Percentiles rank a stretch among this genome's conserved stretches.
Evolutionary conservation across 2,329 filamentous ascomycete genomes (phyloP).

Genomic region (Colletotrichum sp.): DNA sequence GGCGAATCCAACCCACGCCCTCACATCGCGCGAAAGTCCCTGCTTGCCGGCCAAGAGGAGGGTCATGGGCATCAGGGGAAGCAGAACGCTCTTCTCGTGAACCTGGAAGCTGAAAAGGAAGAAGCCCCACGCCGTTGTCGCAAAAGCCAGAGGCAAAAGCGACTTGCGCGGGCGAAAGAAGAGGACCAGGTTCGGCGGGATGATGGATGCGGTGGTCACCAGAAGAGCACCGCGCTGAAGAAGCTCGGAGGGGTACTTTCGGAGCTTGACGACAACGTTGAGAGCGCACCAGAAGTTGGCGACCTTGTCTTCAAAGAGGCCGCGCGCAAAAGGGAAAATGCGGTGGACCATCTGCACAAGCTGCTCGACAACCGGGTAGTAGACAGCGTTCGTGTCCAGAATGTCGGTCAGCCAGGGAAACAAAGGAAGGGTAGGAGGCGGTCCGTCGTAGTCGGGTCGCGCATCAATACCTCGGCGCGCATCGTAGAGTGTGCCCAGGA

Average conservation of each 20-base stretch:
- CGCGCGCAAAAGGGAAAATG: conserved; percentile 95
- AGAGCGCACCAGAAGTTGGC: conserved; percentile 97
- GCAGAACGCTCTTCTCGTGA: conserved; percentile 94
- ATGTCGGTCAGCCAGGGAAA: conserved; percentile 63
- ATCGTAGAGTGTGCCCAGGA: conserved; percentile 75
- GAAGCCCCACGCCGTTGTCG: conserved; percentile 92
- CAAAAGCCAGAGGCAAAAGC: conserved; percentile 79
- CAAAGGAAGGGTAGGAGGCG: conserved; percentile 66
- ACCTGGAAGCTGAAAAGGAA: conserved; percentile 98
- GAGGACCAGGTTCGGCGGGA: conserved; percentile 79
- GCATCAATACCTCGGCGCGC: conserved; percentile 66
- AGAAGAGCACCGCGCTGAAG: conserved; percentile 79
- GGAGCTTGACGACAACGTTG: conserved; percentile 88
- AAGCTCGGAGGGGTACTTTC: conserved; percentile 71
- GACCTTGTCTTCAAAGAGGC: conserved; percentile 97
- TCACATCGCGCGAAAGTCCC: conserved; percentile 76
- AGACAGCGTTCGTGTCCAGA: conserved; percentile 68
- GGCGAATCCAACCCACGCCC: conserved; percentile 95
- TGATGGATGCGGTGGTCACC: conserved; percentile 77
- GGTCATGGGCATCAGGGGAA: conserved; percentile 94
- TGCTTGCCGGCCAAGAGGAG: conserved; percentile 79
- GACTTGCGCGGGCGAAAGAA: conserved; percentile 80
- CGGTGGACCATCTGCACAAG: conserved; percentile 84
- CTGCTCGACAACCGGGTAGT: conserved; percentile 80
- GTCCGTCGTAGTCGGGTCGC: conserved; percentile 60